Conservation (phyloP, 163 green algal species). For the Volvox carteri region DNA sequence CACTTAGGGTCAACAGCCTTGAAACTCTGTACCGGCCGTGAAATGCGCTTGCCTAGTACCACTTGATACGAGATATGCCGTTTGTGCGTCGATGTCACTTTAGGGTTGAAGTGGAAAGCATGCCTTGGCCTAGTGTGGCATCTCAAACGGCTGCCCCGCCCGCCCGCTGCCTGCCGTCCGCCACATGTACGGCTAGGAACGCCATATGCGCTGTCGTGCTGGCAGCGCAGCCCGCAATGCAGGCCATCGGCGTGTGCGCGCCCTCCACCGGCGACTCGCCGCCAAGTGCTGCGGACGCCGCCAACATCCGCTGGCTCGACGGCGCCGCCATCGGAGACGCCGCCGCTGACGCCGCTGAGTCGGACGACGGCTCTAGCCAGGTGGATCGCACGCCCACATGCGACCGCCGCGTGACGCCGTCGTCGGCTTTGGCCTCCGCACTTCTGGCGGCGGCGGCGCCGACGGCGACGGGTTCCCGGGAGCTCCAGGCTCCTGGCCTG, state of each 20-base stretch:
- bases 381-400: neutral
- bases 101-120: too few relatives aligned
- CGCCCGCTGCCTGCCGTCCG: too few relatives aligned
- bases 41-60: too few relatives aligned
- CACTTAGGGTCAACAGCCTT: too few relatives aligned
- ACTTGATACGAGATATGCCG: too few relatives aligned
- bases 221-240: constrained; percentile 40
- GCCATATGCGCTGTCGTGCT: neutral
- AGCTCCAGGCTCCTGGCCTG: neutral
- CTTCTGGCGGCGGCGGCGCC: neutral
- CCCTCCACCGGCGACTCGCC: neutral
- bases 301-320: constrained; percentile 44
- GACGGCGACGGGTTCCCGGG: too few relatives aligned
- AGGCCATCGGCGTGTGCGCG: constrained; percentile 21
- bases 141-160: too few relatives aligned
- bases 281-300: neutral
- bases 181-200: constrained; percentile 10
- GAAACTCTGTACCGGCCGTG: too few relatives aligned
- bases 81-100: too few relatives aligned
- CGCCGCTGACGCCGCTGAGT: neutral
- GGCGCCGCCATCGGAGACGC: neutral
- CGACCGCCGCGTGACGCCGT: neutral
- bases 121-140: too few relatives aligned
- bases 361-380: neutral
- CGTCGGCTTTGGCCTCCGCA: neutral